These are phyloP conservation scores for Microbotryum scabiosae DNA, from an alignment of 1,284 basidiomycete genomes.

Conservation along the genomic window DNA sequence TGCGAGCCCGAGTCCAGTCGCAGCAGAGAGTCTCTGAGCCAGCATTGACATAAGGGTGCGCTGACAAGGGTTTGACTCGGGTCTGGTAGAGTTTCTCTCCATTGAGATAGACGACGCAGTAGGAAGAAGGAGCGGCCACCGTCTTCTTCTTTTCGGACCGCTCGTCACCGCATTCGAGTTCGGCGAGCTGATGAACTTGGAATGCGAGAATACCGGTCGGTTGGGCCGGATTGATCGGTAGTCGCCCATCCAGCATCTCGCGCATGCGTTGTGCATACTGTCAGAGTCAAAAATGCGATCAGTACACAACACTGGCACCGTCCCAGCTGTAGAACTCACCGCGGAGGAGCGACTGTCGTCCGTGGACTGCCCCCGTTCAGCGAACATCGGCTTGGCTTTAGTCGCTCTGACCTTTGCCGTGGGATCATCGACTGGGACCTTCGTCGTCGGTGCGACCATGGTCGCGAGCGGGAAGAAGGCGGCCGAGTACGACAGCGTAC, in stretches of 20 bases:
- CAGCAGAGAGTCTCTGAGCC: slow-evolving; percentile 18
- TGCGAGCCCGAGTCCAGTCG: slow-evolving; percentile 19
- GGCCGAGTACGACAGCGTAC: background rate
- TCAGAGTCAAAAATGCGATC: too few relatives aligned
- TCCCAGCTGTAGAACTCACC: background rate
- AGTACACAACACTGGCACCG: too few relatives aligned
- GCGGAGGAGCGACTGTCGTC: background rate
- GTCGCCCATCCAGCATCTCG: slow-evolving; percentile 7
- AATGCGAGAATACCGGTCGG: slow-evolving; percentile 24
- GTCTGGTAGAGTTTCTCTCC: slow-evolving; percentile 22
- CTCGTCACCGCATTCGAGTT: slow-evolving; percentile 7
- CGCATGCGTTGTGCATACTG: background rate
- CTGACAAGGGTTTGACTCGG: slow-evolving; percentile 11
- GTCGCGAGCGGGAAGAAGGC: slow-evolving; percentile 4
- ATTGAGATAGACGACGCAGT: slow-evolving; percentile 21
- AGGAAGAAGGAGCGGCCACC: slow-evolving; percentile 21
- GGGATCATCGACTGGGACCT: too few relatives aligned
- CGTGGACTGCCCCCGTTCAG: background rate
- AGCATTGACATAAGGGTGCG: slow-evolving; percentile 25
- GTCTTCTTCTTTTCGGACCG: background rate
- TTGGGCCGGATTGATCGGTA: slow-evolving; percentile 10
- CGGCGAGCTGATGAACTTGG: slow-evolving; percentile 27
- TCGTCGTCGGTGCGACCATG: background rate
- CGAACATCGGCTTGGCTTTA: background rate
- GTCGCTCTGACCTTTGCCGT: too few relatives aligned